Base-by-base conservation (phyloP, 208 protist species). In the Acanthamoeba sp. region DNA sequence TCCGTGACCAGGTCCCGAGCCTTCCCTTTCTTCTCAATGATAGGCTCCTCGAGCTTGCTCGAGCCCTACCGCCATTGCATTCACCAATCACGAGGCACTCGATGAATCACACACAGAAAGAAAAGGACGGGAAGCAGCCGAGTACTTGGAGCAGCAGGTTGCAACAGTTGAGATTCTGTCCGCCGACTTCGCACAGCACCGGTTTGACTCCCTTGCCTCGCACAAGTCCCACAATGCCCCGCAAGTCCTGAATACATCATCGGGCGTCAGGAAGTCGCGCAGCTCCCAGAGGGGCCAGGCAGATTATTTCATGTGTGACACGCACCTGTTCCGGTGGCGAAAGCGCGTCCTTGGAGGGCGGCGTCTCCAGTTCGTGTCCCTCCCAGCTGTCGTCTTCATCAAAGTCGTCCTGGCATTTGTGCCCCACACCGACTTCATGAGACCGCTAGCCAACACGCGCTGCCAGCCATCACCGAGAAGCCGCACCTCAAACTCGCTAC, bases 1-100 rank as follows among this genome's bases (percentile, higher is more conserved):
- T 38, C 34, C 36, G 9, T 27, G 34, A 45, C 69, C 18, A 80
- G 69, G 38, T 42, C 82, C 27, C 29, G 9, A 2, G 82, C 82
- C 22, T n/a, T 5, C 2, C 82, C 82, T 36, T 89, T 89, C 55
- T 89, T 89, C 82, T 89, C 82, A 9, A 89, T 40, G 55, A 89
- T 89, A 6, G 82, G 82, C 55, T 89, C 82, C 55, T 89, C 82
- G 7, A 89, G 82, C 32, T 64, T 89, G 82, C 82, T 66, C 32
- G n/a, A 36, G n/a, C 82, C 82, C 82, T 89, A 22, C 6, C 0
- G 7, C 36, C 9, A 76, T 12, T 24, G 29, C 10, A 88, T 20
- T 62, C 50, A 62, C n/a, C n/a, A n/a, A n/a, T n/a, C n/a, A n/a
- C n/a, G n/a, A n/a, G n/a, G n/a, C n/a, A n/a, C n/a, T n/a, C n/a